Evolutionary conservation across 2,329 filamentous ascomycete species (phyloP).

Genomic region (Cadophora sp.): DNA sequence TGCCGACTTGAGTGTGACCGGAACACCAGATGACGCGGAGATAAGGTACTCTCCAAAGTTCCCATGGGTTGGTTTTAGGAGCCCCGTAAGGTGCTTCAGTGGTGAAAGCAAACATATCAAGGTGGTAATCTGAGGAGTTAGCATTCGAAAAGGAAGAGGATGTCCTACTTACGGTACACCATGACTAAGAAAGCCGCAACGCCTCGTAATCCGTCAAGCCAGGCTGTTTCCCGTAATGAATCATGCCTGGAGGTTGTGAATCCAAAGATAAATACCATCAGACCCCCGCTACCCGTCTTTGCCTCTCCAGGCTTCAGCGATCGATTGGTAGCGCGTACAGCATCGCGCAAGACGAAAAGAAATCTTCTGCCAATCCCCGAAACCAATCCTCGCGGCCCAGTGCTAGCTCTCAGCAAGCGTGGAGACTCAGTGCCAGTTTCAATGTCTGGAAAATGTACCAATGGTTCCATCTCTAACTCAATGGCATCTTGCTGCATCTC

Average conservation of each 20-base stretch:
- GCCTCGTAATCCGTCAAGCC: constrained; percentile 21
- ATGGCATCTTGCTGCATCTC: constrained; percentile 17
- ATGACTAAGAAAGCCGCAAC: constrained; percentile 20
- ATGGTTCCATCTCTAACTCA: constrained; percentile 16
- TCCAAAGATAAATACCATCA: constrained; percentile 15
- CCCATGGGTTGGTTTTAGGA: constrained; percentile 13
- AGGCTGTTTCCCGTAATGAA: constrained; percentile 15
- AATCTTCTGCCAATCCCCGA: background rate
- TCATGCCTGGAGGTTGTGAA: constrained; percentile 19
- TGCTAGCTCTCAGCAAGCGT: background rate
- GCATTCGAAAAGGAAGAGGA: background rate
- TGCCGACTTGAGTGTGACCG: constrained; percentile 20
- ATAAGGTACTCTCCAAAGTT: constrained; percentile 22
- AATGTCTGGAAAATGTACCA: constrained; percentile 6
- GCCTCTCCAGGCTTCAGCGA: constrained; percentile 12
- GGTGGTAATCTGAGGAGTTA: constrained; percentile 14
- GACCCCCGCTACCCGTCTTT: background rate
- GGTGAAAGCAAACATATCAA: constrained; percentile 20
- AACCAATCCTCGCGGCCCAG: background rate
- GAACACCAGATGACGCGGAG: constrained; percentile 23
- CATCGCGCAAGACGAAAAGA: constrained; percentile 10
- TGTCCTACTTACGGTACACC: constrained; percentile 13
- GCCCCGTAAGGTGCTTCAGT: constrained; percentile 22
- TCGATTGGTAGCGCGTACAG: constrained; percentile 7
- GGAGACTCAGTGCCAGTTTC: constrained; percentile 8